Base-by-base conservation (phyloP, 352 stramenopile genomes). In the Globisporangium orthogonon region DNA sequence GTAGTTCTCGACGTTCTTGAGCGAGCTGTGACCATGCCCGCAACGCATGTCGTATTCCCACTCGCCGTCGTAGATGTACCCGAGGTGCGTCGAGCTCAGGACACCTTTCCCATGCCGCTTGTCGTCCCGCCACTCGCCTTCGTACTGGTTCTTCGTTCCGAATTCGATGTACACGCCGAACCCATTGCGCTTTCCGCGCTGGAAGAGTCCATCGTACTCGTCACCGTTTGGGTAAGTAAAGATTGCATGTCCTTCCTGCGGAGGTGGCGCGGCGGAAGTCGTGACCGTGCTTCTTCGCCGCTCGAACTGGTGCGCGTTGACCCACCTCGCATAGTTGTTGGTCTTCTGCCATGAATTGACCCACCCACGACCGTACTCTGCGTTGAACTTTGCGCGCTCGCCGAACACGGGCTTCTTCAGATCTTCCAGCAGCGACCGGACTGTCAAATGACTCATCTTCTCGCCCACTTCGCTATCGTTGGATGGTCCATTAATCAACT, bases 1-100 rank as follows among this genome's bases (percentile, higher is more conserved):
- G 53, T 94, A 96, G 50, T 71, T 91, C 58, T 91, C 82, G 7
- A 78, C 73, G 51, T 79, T 78, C 45, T 74, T 76, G 29, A 89
- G 71, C 28, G 81, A 76, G 55, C 81, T 94, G 40, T 91, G 72
- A 11, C 86, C 86, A 2, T 71, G 68, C 2, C 86, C 86, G 28
- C 71, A 83, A 7, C 83, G 73, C 60, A 89, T 73, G 40, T 96
- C 77, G 49, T 84, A 35, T 9, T 66, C 30, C 86, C 86, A 96
- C 50, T 89, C 74, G 7, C 86, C 86, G 39, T 91, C 77, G 54
- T 94, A 96, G 53, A 89, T 79, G 43, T 89, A 76, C 23, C 80
- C 70, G 52, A 73, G 76, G 30, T 57, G 40, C 67, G 71, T 79
- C 2, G 75, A 75, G 41, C 70, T 94, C 5, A 96, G 58, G 2